These are phyloP conservation scores for Elongisporangium prolatum DNA, from an alignment of 352 stramenopile genomes.

Conservation along the genomic window DNA sequence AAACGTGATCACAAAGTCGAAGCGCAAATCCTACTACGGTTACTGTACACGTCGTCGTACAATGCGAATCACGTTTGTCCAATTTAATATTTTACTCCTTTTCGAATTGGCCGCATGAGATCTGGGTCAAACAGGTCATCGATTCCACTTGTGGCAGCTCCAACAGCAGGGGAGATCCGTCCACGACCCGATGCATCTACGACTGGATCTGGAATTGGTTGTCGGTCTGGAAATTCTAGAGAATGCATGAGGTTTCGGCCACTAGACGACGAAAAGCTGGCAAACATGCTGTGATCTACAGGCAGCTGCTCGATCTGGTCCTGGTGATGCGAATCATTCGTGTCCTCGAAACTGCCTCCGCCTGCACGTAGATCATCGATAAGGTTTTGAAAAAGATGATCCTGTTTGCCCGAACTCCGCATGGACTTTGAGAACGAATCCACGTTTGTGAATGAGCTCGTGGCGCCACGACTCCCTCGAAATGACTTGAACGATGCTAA, in stretches of 20 bases:
- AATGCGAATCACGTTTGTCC: neutral
- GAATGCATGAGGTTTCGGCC: slow-evolving; percentile 35
- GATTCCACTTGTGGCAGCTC: slow-evolving; percentile 38
- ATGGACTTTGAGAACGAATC: slow-evolving; percentile 52
- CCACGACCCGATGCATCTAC: slow-evolving; percentile 22
- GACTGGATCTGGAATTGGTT: slow-evolving; percentile 18
- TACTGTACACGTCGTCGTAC: no score
- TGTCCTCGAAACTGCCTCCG: slow-evolving; percentile 9
- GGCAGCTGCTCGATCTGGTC: slow-evolving; percentile 28
- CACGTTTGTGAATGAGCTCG: slow-evolving; percentile 48
- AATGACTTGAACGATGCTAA: slow-evolving; percentile 3
- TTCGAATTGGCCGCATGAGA: slow-evolving; percentile 61
- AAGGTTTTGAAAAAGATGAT: slow-evolving; percentile 64
- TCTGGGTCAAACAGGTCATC: slow-evolving; percentile 45
- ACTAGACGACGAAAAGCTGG: slow-evolving; percentile 25
- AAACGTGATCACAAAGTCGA: no score
- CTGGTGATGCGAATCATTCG: slow-evolving; percentile 6
- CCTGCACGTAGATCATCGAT: slow-evolving; percentile 35
- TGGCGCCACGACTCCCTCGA: slow-evolving; percentile 40
- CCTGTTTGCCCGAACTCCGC: slow-evolving; percentile 47
- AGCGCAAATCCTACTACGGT: no score
- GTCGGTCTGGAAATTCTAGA: slow-evolving; percentile 20
- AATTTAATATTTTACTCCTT: slow-evolving; percentile 47
- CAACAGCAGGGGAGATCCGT: slow-evolving; percentile 32
- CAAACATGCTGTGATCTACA: slow-evolving; percentile 35